Evolutionary conservation across 139 green algal genomes (phyloP), one percentile per base, ranked within the genome.

Genomic region (Chlorella ohadii): DNA sequence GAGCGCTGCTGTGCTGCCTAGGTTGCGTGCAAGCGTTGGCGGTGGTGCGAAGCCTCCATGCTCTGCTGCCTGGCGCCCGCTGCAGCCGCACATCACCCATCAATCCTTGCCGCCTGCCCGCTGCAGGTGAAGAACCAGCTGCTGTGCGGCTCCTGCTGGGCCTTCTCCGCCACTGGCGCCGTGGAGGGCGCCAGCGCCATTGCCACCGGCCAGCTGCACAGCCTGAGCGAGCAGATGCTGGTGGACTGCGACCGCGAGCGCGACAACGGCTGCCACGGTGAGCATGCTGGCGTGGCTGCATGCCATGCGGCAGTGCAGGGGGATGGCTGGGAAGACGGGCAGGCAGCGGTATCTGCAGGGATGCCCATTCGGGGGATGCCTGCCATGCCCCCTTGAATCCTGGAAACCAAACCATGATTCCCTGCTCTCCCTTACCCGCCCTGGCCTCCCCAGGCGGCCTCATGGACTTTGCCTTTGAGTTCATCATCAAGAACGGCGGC

Each of bases 71-170:
- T 33, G 31, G n/a, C n/a, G n/a, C n/a, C n/a, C n/a, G n/a, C n/a
- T n/a, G n/a, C n/a, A n/a, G n/a, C n/a, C n/a, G n/a, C n/a, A n/a
- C n/a, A n/a, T n/a, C n/a, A n/a, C n/a, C n/a, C n/a, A n/a, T n/a
- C n/a, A n/a, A n/a, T n/a, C n/a, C n/a, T n/a, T n/a, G n/a, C 47
- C 44, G 41, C 72, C 55, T 12, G 23, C 33, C n/a, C n/a, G n/a
- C 56, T 5, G 59, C 76, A 82, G 80, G 94, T 99, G 11, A 99
- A 99, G 90, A 99, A 99, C 89, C 97, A 99, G 90, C 34, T 84
- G 72, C 90, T 94, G 89, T 99, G 97, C 87, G 97, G 97, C 15
- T 94, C 87, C 1, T 99, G 97, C 94, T 99, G 97, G 97, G 95
- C 97, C 4, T 99, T 99, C 85, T 96, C 93, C 20, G 95, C 97